Percentiles rank a stretch among this genome's conserved stretches.
Evolutionary conservation across 1,284 basidiomycete species (phyloP).

Genomic region (Amylostereum chailletii): DNA sequence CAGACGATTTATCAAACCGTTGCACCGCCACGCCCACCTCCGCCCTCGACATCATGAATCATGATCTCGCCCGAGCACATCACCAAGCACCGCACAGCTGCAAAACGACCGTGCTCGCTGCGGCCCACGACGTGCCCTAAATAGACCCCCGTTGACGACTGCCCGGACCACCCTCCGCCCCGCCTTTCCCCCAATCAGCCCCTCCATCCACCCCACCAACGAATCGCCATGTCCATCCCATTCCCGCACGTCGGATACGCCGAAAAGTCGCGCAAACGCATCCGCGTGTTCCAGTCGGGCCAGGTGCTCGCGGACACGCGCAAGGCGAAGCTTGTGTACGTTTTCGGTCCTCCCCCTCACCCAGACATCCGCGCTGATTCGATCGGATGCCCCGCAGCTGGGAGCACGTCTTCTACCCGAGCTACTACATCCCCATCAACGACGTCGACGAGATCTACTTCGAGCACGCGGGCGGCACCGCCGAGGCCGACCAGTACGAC

Average conservation of each 20-base stretch:
- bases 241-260: conserved; percentile 2
- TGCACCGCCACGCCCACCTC: no score
- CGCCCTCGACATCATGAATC: no score
- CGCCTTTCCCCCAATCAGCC: no score
- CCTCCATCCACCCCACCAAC: no score
- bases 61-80: no score
- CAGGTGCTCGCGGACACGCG: conserved; percentile 16
- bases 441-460: conserved; percentile 36
- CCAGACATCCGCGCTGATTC: not conserved
- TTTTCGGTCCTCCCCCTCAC: conserved; percentile 3
- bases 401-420: conserved; percentile 44
- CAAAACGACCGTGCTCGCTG: no score
- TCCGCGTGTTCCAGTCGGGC: conserved; percentile 1
- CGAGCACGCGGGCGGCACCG: conserved; percentile 16
- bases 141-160: no score
- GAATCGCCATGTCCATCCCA: conserved; percentile 14
- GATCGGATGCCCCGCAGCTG: conserved; percentile 33
- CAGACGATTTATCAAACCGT: no score
- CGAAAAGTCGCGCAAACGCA: conserved; percentile 2
- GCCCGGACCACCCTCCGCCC: no score
- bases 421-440: conserved; percentile 40
- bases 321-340: conserved; percentile 51
- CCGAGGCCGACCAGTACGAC: conserved; percentile 30
- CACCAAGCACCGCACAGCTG: no score
- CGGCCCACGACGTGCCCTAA: no score